Conservation (phyloP, 331 rosid species). For the Pyrus hybrid region DNA sequence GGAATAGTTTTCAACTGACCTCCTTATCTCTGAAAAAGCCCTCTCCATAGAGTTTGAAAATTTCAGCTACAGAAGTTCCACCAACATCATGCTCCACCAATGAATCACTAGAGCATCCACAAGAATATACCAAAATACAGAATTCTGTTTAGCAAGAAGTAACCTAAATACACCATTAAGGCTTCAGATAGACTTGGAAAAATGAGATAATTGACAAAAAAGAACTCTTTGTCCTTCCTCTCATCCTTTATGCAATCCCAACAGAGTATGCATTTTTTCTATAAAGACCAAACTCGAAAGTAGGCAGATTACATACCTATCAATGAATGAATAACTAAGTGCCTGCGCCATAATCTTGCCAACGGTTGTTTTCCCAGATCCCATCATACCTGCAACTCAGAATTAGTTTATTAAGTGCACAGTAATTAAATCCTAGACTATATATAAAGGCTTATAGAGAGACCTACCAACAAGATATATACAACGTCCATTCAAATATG, state of each 20-base stretch:
- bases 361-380: conserved; percentile 96
- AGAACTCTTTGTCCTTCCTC: not conserved
- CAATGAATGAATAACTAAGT: conserved; percentile 69
- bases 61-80: conserved; percentile 72
- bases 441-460: conserved; percentile 26
- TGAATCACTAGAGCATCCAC: conserved; percentile 52
- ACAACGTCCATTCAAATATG: conserved; percentile 77
- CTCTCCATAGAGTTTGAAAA: conserved; percentile 80
- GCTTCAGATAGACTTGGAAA: not conserved
- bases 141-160: conserved; percentile 17
- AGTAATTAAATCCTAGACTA: conserved; percentile 6
- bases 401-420: conserved; percentile 10
- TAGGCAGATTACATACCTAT: conserved; percentile 44
- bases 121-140: conserved; percentile 13
- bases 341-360: conserved; percentile 73
- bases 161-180: not conserved
- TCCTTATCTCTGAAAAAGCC: conserved; percentile 74
- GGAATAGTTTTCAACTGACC: conserved; percentile 42
- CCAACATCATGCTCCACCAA: conserved; percentile 66
- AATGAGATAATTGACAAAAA: not conserved
- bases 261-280: not conserved
- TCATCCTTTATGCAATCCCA: not conserved
- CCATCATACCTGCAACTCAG: conserved; percentile 90
- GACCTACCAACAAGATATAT: conserved; percentile 91
- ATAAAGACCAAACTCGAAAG: conserved; percentile 2